A percentile compares a stretch with the other conserved stretches of the same genome.
These are phyloP conservation scores for Diaporthe longicolla DNA, from an alignment of 2,329 filamentous ascomycete genomes.

Conservation along the genomic window DNA sequence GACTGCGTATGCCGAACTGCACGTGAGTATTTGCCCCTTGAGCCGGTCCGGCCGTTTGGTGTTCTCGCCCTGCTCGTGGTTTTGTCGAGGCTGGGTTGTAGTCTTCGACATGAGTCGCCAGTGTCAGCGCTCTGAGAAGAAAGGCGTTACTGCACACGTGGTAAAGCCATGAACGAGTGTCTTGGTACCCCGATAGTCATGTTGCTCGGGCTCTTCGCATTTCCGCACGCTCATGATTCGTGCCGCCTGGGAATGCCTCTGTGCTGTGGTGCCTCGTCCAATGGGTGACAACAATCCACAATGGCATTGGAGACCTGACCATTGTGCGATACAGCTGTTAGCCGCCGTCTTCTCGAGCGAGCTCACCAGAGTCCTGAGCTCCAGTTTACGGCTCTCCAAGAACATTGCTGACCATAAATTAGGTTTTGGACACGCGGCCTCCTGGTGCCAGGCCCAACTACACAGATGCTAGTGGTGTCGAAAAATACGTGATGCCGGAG, in stretches of 20 bases:
- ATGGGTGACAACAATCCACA: not conserved
- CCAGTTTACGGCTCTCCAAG: not conserved
- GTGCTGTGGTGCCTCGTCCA: not conserved
- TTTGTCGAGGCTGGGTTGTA: not conserved
- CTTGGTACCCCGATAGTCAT: conserved; percentile 2
- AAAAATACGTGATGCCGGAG: conserved; percentile 91
- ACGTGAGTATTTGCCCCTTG: conserved; percentile 70
- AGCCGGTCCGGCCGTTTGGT: not conserved
- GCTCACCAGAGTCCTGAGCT: not conserved
- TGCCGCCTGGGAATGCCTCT: not conserved
- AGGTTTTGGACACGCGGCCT: conserved; percentile 88
- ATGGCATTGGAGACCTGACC: too few relatives aligned
- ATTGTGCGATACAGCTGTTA: not conserved
- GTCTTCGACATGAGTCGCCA: conserved; percentile 3
- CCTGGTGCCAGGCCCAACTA: conserved; percentile 82
- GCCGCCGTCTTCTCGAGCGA: not conserved
- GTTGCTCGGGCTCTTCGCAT: conserved; percentile 1
- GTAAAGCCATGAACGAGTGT: not conserved
- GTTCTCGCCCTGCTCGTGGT: not conserved
- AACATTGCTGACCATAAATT: conserved; percentile 46
- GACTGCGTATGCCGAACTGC: conserved; percentile 82
- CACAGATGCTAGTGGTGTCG: conserved; percentile 83
- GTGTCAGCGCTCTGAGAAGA: not conserved
- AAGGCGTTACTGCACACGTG: not conserved
- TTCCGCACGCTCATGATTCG: not conserved